Evolutionary conservation across 257 asterid genomes (phyloP).

Genomic region (Jacaranda copaia): DNA sequence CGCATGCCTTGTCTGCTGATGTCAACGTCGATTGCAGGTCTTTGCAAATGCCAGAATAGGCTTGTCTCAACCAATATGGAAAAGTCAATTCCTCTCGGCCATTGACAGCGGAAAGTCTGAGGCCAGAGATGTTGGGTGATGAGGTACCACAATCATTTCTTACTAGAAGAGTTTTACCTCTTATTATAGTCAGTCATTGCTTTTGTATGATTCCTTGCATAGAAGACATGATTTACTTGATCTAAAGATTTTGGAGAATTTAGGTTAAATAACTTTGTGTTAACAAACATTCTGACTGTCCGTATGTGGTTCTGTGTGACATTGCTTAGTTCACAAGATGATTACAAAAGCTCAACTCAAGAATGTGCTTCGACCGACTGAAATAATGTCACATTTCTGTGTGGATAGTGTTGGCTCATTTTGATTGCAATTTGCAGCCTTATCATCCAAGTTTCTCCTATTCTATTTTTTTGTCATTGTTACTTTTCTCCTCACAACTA

Average conservation of each 20-base stretch:
- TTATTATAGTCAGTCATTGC: too few relatives aligned
- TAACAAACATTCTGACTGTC: neutral
- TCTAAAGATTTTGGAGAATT: neutral
- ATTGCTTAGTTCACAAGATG: neutral
- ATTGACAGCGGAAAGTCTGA: slow-evolving; percentile 47
- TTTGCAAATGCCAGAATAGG: slow-evolving; percentile 42
- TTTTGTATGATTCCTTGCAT: too few relatives aligned
- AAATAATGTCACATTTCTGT: neutral
- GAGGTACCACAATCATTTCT: slow-evolving; percentile 47
- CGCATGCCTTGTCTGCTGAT: slow-evolving; percentile 30
- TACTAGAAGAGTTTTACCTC: slow-evolving; percentile 15
- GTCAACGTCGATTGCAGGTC: slow-evolving; percentile 50
- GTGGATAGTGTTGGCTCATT: too few relatives aligned
- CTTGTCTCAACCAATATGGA: slow-evolving; percentile 33
- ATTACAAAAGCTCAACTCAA: too few relatives aligned
- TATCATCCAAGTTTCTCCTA: too few relatives aligned
- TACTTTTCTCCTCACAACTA: too few relatives aligned
- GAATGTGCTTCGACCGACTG: neutral
- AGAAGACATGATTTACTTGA: too few relatives aligned
- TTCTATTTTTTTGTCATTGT: too few relatives aligned
- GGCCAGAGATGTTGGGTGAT: slow-evolving; percentile 52
- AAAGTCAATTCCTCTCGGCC: slow-evolving; percentile 36
- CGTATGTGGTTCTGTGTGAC: neutral
- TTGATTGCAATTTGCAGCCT: too few relatives aligned
- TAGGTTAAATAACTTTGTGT: neutral